Conservation (phyloP, 345 rosid genomes). For the Eucalyptus cladocalyx region DNA sequence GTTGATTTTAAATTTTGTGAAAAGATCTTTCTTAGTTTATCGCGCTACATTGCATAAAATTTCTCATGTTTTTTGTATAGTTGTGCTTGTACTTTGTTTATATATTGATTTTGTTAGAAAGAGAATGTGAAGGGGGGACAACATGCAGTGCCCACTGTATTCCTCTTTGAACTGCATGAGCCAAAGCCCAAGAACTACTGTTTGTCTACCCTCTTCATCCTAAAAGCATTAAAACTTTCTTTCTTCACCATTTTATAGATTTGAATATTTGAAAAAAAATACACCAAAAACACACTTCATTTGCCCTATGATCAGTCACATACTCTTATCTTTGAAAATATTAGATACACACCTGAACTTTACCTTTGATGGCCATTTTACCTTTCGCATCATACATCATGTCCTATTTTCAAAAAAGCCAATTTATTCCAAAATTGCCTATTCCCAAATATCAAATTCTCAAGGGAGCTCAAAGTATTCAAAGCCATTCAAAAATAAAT, state of each 20-base stretch:
- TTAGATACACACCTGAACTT: not conserved
- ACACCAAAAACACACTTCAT: not conserved
- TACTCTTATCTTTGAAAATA: not conserved
- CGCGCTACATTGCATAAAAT: not conserved
- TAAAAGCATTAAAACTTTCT: not conserved
- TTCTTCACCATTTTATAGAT: not conserved
- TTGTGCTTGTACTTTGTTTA: not conserved
- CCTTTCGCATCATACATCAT: not conserved
- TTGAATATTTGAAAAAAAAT: not conserved
- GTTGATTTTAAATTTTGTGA: not conserved
- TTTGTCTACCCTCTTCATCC: not conserved
- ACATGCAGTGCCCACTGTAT: not conserved
- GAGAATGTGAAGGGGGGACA: not conserved
- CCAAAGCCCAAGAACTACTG: not conserved
- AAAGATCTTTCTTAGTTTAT: not conserved
- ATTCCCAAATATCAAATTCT: not conserved
- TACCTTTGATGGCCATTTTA: not conserved
- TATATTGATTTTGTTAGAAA: not conserved
- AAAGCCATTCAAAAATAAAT: not conserved
- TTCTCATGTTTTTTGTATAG: not conserved
- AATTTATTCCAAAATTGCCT: not conserved
- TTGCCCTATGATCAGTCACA: not conserved
- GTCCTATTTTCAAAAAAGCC: not conserved
- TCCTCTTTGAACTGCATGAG: not conserved
- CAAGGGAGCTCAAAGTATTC: fast-evolving